These are phyloP conservation scores for Xerocomellus chrysenteron DNA, from an alignment of 768 basidiomycete species.

Conservation along the genomic window DNA sequence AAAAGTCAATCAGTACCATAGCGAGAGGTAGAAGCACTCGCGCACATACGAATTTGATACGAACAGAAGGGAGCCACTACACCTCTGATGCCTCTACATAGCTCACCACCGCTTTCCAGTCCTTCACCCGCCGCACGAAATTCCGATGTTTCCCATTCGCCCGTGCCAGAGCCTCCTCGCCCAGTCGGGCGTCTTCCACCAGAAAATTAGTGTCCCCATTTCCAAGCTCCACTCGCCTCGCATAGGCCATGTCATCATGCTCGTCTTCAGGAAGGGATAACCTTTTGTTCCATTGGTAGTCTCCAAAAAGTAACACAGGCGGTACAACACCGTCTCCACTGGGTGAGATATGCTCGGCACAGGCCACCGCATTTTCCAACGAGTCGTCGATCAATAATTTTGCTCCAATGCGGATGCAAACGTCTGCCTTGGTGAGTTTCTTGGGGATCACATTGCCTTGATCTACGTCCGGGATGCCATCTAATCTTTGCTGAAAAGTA, in stretches of 20 bases:
- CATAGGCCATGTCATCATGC: conserved; percentile 53
- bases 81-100: conserved; percentile 38
- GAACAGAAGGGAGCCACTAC: not conserved
- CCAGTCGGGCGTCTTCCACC: conserved; percentile 41
- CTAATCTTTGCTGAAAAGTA: conserved; percentile 42
- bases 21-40: not conserved
- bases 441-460: conserved; percentile 42
- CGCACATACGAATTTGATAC: not conserved
- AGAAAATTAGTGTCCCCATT: conserved; percentile 56
- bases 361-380: conserved; percentile 69
- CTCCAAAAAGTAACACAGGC: conserved; percentile 69
- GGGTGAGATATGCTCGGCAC: conserved; percentile 36
- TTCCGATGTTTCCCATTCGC: conserved; percentile 41
- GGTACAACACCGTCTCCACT: conserved; percentile 32
- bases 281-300: conserved; percentile 74
- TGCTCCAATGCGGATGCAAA: conserved; percentile 63
- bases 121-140: conserved; percentile 51
- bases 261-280: conserved; percentile 46
- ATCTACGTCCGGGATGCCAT: conserved; percentile 4
- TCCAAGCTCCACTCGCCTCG: conserved; percentile 42
- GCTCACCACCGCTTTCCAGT: conserved; percentile 60
- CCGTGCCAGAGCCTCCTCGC: conserved; percentile 40
- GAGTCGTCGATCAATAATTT: conserved; percentile 78
- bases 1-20: not conserved
- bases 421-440: conserved; percentile 70